These are phyloP conservation scores for Sabuloglossum arenarium DNA, from an alignment of 495 filamentous ascomycete genomes.

Conservation along the genomic window DNA sequence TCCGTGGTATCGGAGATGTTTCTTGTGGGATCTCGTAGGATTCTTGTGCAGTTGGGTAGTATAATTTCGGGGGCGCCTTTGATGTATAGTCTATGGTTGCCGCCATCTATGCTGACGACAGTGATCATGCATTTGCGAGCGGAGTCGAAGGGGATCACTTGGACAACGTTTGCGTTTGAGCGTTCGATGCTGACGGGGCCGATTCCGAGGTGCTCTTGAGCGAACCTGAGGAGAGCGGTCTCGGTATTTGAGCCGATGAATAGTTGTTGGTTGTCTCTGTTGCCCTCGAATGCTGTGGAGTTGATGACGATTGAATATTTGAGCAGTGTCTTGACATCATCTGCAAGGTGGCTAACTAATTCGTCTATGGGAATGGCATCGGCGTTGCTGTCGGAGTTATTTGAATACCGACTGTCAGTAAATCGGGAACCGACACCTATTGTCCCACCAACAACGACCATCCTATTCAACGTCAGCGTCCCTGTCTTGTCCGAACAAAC, in stretches of 20 bases:
- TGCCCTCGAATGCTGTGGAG: conserved; percentile 44
- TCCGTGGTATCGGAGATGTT: neutral
- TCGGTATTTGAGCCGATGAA: conserved; percentile 54
- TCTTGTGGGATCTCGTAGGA: conserved; percentile 1
- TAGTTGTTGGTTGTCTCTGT: conserved; percentile 21
- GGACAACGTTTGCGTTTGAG: conserved; percentile 35
- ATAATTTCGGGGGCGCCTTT: conserved; percentile 77
- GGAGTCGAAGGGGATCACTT: conserved; percentile 75
- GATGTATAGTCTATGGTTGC: conserved; percentile 50
- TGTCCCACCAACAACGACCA: conserved; percentile 45
- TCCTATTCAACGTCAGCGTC: conserved; percentile 49
- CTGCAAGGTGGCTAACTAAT: conserved; percentile 23
- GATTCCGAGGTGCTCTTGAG: conserved; percentile 40
- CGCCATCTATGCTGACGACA: conserved; percentile 43
- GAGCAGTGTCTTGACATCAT: conserved; percentile 25
- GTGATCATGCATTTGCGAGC: conserved; percentile 75
- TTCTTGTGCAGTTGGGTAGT: conserved; percentile 7
- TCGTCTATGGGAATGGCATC: conserved; percentile 13
- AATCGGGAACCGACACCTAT: conserved; percentile 32
- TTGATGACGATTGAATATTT: conserved; percentile 42
- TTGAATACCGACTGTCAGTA: conserved; percentile 15
- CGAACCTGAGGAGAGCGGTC: conserved; percentile 40
- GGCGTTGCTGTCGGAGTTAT: no score
- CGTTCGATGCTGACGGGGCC: conserved; percentile 33
- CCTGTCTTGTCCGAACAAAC: conserved; percentile 55